Base-by-base conservation (phyloP, 176 grass and related monocot species). In the Elaeis guineensis region DNA sequence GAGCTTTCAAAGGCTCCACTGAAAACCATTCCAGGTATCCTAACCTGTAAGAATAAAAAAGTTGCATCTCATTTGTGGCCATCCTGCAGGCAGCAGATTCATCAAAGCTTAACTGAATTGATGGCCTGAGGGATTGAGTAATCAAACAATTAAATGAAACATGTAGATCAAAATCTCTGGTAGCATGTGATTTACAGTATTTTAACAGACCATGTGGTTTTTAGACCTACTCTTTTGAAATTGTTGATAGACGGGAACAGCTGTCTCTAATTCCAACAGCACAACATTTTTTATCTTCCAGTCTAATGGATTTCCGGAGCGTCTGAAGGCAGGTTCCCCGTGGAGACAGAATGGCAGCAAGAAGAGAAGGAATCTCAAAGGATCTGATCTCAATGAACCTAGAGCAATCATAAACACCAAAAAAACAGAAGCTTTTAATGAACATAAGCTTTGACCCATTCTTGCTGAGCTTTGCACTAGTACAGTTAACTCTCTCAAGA, bases 141-240 rank as follows among this genome's bases (percentile, higher is more conserved):
- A 26, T 61, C 30, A 79, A 39, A 28, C 22, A 61, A 95, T 15
- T 19, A 21, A 35, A 44, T 44, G 9, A 44, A 44, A 12, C 35
- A 44, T 44, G 8, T 2, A 12, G 35, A 44, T 12, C 9, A 44
- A 44, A 44, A 44, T 44, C 35, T 44, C 1, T 11, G 14, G 35
- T 11, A 14, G 9, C 35, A 18, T 62, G 25, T 0, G n/a, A 11
- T 6, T 48, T 6, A 35, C 48, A n/a, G 17, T 62, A 11, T 16
- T 62, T 51, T 39, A 72, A 57, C 68, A 77, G 29, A 97, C 92
- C 92, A 91, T 53, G 75, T 83, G 17, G 78, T 25, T 73, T 75
- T 91, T 88, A 21, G 87, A 88, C 75, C 82, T 87, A 69, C 79
- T 90, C 75, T 90, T 96, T 83, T 96, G 87, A 57, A 70, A 80